Conservation (phyloP, 2,329 filamentous ascomycete species). For the Akanthomyces lecanii region DNA sequence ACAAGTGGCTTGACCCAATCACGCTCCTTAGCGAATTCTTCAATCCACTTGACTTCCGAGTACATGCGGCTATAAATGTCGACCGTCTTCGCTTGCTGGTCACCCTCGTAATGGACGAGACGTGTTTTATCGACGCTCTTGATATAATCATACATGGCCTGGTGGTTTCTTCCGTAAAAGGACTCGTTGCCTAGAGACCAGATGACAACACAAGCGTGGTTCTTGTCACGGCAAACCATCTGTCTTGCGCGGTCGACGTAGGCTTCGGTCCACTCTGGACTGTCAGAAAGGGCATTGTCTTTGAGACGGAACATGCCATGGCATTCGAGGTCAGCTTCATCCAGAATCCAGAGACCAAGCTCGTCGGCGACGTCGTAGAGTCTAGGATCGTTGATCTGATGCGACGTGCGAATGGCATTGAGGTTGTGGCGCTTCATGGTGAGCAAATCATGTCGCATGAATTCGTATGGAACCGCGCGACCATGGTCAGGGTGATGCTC, state of each 20-base stretch:
- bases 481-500: conserved; percentile 64
- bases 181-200: conserved; percentile 72
- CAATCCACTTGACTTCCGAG: conserved; percentile 44
- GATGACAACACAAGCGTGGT: conserved; percentile 62
- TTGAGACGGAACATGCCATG: conserved; percentile 46
- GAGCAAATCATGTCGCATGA: conserved; percentile 57
- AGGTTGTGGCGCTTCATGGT: conserved; percentile 67
- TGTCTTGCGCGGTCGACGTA: conserved; percentile 65
- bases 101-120: conserved; percentile 63
- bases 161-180: conserved; percentile 65
- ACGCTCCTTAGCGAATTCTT: conserved; percentile 36
- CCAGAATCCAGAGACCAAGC: conserved; percentile 60
- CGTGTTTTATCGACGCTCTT: conserved; percentile 53
- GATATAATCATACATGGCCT: conserved; percentile 62
- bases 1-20: conserved; percentile 54
- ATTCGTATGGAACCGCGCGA: conserved; percentile 56
- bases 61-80: conserved; percentile 68
- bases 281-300: conserved; percentile 47
- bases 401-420: conserved; percentile 65
- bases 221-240: conserved; percentile 55
- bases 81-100: conserved; percentile 51
- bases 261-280: conserved; percentile 56
- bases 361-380: conserved; percentile 61
- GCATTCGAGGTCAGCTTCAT: conserved; percentile 52
- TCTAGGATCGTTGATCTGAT: conserved; percentile 59